Evolutionary conservation across 2,329 filamentous ascomycete genomes (phyloP), one percentile per base, ranked within the genome.

Genomic region (Furcasterigmium sp.): DNA sequence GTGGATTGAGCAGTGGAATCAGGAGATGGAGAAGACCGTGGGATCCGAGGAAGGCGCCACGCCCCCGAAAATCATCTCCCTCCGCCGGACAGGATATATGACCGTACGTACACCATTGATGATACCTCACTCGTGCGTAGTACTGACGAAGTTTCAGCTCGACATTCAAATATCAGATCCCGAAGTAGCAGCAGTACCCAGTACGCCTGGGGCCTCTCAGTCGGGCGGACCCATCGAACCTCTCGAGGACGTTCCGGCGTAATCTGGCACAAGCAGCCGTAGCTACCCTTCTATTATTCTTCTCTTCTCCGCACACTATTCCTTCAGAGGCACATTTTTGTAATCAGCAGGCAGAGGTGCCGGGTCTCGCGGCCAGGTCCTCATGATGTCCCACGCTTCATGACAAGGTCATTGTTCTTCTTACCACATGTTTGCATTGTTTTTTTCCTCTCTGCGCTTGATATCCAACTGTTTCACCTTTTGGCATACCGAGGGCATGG

Each of bases 1-100:
- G 29, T 95, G 87, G 82, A 77, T 98, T 42, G 86, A 94, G 51
- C 75, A 81, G 46, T 96, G 91, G 91, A 98, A 98, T 60, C 59
- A 62, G 8, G 79, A 87, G 48, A 79, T 82, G 73, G 79, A 80
- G 56, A 76, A 75, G 59, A 67, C 70, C 4, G 55, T 68, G 42
- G 67, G 70, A 18, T 67, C 69, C 4, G 76, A 78, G 17, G 76
- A 78, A 23, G 65, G 67, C 23, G 62, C 63, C 19, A 63, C 70
- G 37, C 67, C 75, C 20, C 88, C 91, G 18, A 85, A 77, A 60
- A 80, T 96, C 42, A 82, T 95, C 51, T 78, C 86, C 30, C 65
- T 95, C 52, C 78, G 90, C 55, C 77, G 83, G 56, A 95, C 91
- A 30, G 91, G 87, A 2, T 96, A 95, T 63, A 84, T 95, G 82